Conservation (phyloP, 768 basidiomycete species). For the Boletus sensibilis region DNA sequence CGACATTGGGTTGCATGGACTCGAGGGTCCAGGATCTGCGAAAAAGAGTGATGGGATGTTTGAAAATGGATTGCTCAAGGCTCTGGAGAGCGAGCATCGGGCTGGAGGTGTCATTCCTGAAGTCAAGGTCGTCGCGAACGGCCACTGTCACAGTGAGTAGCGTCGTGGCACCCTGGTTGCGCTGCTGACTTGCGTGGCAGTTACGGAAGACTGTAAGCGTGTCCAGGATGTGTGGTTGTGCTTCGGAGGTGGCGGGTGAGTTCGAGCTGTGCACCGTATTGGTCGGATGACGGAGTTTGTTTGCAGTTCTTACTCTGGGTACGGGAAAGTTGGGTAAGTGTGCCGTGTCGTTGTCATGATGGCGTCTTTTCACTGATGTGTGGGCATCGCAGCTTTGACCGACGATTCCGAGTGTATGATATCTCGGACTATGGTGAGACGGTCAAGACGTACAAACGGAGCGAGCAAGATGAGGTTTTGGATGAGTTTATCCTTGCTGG, state of each 20-base stretch:
- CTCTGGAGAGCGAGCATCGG: conserved; percentile 67
- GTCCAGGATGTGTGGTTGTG: conserved; percentile 88
- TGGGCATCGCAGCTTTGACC: conserved; percentile 71
- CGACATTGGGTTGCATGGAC: conserved; percentile 63
- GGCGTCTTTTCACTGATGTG: not conserved
- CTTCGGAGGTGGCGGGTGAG: conserved; percentile 83
- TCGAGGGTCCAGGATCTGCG: conserved; percentile 60
- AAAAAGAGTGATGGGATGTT: conserved; percentile 82
- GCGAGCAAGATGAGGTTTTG: conserved; percentile 65
- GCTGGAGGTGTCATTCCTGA: conserved; percentile 52
- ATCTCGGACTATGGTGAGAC: conserved; percentile 90
- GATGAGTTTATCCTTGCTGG: conserved; percentile 67
- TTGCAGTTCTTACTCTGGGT: conserved; percentile 75
- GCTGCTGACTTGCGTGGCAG: conserved; percentile 37
- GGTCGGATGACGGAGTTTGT: not conserved
- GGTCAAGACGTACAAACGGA: conserved; percentile 83
- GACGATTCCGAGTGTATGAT: conserved; percentile 86
- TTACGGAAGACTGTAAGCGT: conserved; percentile 86
- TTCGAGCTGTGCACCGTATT: conserved; percentile 1
- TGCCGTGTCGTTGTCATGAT: not conserved
- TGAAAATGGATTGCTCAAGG: conserved; percentile 71
- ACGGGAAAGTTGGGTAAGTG: conserved; percentile 69
- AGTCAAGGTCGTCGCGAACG: conserved; percentile 87
- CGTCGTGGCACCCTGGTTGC: not conserved
- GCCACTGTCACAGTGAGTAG: conserved; percentile 79